Evolutionary conservation across 495 filamentous ascomycete species (phyloP), one percentile per base, ranked within the genome.

Genomic region (Neurospora intermedia): DNA sequence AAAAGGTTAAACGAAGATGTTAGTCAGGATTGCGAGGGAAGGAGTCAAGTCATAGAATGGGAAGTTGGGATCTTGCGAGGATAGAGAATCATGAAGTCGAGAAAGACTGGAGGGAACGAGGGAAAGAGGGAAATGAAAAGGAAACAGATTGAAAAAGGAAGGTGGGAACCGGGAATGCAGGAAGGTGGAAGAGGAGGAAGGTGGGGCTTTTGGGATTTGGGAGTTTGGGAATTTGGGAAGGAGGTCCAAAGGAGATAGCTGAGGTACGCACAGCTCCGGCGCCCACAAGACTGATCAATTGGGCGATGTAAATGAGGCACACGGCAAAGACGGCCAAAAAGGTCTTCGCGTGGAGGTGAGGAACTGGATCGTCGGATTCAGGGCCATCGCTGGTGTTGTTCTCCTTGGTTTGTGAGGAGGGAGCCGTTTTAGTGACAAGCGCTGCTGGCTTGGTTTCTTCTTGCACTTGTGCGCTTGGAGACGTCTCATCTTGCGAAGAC

Each of bases 241-340:
- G 43, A n/a, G n/a, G n/a, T n/a, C n/a, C n/a, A n/a, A 20, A 4
- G 8, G 48, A 23, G 6, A 38, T 38, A 38, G 27, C 1, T 27
- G 2, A n/a, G 11, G 15, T 18, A 77, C 80, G 59, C 76, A 81
- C 80, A 41, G 79, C 78, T 35, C 80, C 80, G 2, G 79, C 80
- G 5, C 79, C 79, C 15, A 82, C 78, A 4, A 82, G 43, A 43
- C 54, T 76, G 41, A 79, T 66, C 11, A 79, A 39, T 46, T 82
- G 79, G 31, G 79, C 77, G 31, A 79, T 72, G 74, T 81, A 82
- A 18, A 81, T 82, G 16, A 81, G 39, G 54, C 76, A 75, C 0
- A 81, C 79, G n/a, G 81, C 75, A 16, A 80, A 71, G 4, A 82
- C 75, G 6, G 76, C 74, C 0, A 82, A 72, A 39, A 75, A 80